These are phyloP conservation scores for Trichosporon asahii DNA, from an alignment of 1,284 basidiomycete genomes.

Conservation along the genomic window DNA sequence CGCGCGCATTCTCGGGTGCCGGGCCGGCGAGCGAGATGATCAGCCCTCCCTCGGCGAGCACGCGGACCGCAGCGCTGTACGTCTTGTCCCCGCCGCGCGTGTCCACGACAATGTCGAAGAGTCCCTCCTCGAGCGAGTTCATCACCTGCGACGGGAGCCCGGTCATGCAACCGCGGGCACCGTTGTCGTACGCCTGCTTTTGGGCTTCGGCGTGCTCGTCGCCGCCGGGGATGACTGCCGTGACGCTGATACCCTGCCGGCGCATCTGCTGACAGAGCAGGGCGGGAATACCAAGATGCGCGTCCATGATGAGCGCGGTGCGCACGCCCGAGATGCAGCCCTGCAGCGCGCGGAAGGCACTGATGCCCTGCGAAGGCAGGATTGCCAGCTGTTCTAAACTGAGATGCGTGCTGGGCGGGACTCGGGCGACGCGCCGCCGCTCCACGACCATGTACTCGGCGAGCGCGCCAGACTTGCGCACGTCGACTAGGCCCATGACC, in stretches of 20 bases:
- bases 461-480: conserved; percentile 73
- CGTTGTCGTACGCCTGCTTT: conserved; percentile 36
- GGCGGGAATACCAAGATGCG: conserved; percentile 71
- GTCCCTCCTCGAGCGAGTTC: conserved; percentile 40
- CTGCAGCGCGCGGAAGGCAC: conserved; percentile 70
- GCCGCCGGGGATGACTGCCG: conserved; percentile 44
- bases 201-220: conserved; percentile 31
- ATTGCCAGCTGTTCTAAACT: conserved; percentile 74
- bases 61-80: conserved; percentile 65
- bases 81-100: conserved; percentile 71
- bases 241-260: conserved; percentile 43
- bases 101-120: conserved; percentile 74
- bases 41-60: conserved; percentile 56
- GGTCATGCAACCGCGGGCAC: conserved; percentile 45
- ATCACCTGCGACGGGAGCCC: conserved; percentile 43
- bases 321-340: neutral
- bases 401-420: conserved; percentile 55
- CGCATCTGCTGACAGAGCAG: conserved; percentile 69
- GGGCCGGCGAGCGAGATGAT: conserved; percentile 12
- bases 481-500: conserved; percentile 71
- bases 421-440: conserved; percentile 67
- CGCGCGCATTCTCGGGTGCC: neutral
- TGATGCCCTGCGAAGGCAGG: conserved; percentile 69
- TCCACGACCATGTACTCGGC: conserved; percentile 78
- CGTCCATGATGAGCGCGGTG: conserved; percentile 64